Percentiles rank a stretch among this genome's conserved stretches.
Evolutionary conservation across 495 filamentous ascomycete species (phyloP).

Genomic region (Xylaria longipes): DNA sequence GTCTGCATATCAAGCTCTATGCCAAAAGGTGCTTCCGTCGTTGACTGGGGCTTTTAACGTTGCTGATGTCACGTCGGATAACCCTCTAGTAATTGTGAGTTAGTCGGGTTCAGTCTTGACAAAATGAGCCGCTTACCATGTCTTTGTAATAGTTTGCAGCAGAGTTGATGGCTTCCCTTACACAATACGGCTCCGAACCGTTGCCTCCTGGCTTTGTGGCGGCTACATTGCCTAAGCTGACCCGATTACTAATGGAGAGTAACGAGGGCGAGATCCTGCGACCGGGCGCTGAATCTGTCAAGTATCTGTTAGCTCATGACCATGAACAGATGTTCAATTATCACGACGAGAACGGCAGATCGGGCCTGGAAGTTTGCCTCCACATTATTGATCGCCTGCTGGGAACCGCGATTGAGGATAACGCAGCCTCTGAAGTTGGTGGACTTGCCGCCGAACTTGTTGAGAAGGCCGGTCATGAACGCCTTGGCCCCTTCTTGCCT

Average conservation of each 20-base stretch:
- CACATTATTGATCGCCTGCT: constrained; percentile 94
- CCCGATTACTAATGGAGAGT: constrained; percentile 76
- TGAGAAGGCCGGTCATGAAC: constrained; percentile 87
- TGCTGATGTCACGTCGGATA: constrained; percentile 80
- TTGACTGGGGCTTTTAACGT: constrained; percentile 89
- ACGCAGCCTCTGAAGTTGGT: constrained; percentile 93
- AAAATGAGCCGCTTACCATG: constrained; percentile 1
- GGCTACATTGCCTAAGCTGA: constrained; percentile 84
- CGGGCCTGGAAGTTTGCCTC: constrained; percentile 85
- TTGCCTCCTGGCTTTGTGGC: constrained; percentile 87
- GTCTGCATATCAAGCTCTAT: constrained; percentile 77
- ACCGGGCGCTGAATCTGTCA: constrained; percentile 83
- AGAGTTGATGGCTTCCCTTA: constrained; percentile 80
- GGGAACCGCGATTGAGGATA: constrained; percentile 80
- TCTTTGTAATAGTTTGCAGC: constrained; percentile 67
- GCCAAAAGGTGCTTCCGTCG: constrained; percentile 84
- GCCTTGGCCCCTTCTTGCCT: constrained; percentile 85
- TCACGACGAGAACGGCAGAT: constrained; percentile 75
- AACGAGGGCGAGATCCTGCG: constrained; percentile 85
- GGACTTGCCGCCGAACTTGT: constrained; percentile 93
- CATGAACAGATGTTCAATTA: constrained; percentile 84
- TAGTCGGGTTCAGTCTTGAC: background rate
- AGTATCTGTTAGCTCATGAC: constrained; percentile 87
- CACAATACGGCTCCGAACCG: constrained; percentile 80
- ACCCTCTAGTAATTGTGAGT: constrained; percentile 74